Conservation (phyloP, 1,284 basidiomycete genomes). For the Moesziomyces parantarcticus region DNA sequence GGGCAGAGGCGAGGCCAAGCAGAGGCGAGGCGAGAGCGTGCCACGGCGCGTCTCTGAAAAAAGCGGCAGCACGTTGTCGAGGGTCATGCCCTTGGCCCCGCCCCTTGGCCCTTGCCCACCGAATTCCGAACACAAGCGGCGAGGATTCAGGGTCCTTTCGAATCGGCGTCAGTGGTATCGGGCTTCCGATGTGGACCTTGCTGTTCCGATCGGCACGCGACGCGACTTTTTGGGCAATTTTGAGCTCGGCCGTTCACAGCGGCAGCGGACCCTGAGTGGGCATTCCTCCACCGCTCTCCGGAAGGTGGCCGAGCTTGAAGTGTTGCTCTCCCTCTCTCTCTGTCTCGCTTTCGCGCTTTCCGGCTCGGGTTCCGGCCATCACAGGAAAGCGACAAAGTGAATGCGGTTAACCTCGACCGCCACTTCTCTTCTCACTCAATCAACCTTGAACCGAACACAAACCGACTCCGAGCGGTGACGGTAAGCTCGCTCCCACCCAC, state of each 20-base stretch:
- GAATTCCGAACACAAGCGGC: not conserved
- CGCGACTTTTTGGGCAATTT: slow-evolving; percentile 10
- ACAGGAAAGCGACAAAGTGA: not conserved
- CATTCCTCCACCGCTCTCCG: not conserved
- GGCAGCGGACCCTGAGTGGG: not conserved
- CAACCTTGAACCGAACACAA: not conserved
- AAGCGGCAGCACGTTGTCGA: not conserved
- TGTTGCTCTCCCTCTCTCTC: slow-evolving; percentile 15
- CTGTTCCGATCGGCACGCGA: slow-evolving; percentile 19
- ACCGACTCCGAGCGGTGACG: slow-evolving; percentile 2
- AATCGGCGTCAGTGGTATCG: not conserved
- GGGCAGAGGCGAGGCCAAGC: too few relatives aligned
- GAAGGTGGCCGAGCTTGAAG: slow-evolving; percentile 8
- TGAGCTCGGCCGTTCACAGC: too few relatives aligned
- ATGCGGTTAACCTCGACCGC: too few relatives aligned
- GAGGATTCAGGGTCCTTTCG: not conserved
- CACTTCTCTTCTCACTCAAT: too few relatives aligned
- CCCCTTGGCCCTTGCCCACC: not conserved
- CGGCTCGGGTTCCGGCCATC: not conserved
- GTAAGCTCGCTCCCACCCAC: slow-evolving; percentile 6
- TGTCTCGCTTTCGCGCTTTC: not conserved
- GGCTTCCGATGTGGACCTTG: not conserved
- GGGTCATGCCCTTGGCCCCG: too few relatives aligned
- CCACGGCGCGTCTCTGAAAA: not conserved
- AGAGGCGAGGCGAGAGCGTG: not conserved